Conservation (phyloP, 164 flowering plant genomes). For the Stephania yunnanensis region DNA sequence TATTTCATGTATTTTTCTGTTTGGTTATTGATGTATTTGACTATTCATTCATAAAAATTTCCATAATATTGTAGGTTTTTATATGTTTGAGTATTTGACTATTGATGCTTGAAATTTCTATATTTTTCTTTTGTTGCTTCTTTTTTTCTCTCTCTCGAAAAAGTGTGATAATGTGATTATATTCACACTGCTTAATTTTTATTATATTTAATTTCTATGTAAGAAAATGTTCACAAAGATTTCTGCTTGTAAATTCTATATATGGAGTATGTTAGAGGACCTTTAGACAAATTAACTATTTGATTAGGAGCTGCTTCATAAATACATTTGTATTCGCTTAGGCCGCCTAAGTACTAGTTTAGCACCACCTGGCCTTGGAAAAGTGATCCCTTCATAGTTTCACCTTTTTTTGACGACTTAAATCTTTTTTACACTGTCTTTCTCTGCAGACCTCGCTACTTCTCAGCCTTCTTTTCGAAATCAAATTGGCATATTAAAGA, state of each 20-base stretch:
- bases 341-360: background rate
- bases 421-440: background rate
- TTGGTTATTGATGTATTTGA: too few relatives aligned
- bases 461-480: constrained; percentile 44
- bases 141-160: too few relatives aligned
- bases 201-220: background rate
- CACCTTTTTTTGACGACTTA: background rate
- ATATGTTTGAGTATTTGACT: too few relatives aligned
- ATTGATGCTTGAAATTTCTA: too few relatives aligned
- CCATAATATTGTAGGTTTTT: too few relatives aligned
- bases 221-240: too few relatives aligned
- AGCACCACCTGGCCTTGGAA: too few relatives aligned
- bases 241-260: background rate
- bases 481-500: constrained; percentile 27
- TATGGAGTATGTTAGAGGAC: background rate
- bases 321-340: background rate
- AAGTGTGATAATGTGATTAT: too few relatives aligned
- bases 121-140: too few relatives aligned
- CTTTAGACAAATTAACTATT: background rate
- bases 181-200: too few relatives aligned
- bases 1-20: too few relatives aligned
- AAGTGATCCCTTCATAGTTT: background rate
- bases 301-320: background rate
- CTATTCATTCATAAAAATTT: too few relatives aligned
- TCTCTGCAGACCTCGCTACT: constrained; percentile 51